Evolutionary conservation across 179 eudicot species (phyloP), one percentile per base, ranked within the genome.

Genomic region (Dionaea muscipula): DNA sequence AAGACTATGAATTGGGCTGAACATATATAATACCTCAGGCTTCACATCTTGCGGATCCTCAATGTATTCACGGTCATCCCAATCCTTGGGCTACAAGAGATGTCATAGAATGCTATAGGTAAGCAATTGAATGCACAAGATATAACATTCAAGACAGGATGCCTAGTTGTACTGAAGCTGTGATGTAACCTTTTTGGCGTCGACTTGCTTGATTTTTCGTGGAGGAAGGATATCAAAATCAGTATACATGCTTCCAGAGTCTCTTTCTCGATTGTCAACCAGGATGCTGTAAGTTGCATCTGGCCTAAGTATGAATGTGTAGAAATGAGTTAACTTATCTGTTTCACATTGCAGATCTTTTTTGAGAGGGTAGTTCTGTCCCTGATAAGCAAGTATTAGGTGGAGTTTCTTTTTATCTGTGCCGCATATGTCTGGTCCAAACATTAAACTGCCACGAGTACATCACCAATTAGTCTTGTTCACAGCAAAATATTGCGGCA

Each of bases 151-250:
- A 39, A 39, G 7, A 5, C 3, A 39, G 18, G 12, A 15, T 10
- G 44, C 6, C 44, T 5, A 39, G 6, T 20, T 11, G 31, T 26
- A 21, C 18, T 20, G 37, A 21, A 46, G 27, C 26, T n/a, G 19
- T 21, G 15, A 21, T 23, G 22, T 19, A 20, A 85, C 95, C 95
- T 80, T 85, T 76, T 83, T 80, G 14, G 95, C 95, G 53, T 68
- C 57, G 47, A 68, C 71, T 33, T 60, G 83, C 69, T 75, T 85
- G 53, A 85, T 78, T 70, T 78, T 82, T 12, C 78, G 77, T 10
- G 95, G 95, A 60, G 95, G 95, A 54, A 85, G 84, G 54, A 85
- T 80, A 68, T 85, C 95, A 86, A 90, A 85, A 53, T 85, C 95
- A 0, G 78, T 75, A 51, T 85, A 85, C 81, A 85, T 76, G 75